phyloP scores from a whole-genome alignment of 2,329 filamentous ascomycete species.

The Exserohilum rostratum region DNA sequence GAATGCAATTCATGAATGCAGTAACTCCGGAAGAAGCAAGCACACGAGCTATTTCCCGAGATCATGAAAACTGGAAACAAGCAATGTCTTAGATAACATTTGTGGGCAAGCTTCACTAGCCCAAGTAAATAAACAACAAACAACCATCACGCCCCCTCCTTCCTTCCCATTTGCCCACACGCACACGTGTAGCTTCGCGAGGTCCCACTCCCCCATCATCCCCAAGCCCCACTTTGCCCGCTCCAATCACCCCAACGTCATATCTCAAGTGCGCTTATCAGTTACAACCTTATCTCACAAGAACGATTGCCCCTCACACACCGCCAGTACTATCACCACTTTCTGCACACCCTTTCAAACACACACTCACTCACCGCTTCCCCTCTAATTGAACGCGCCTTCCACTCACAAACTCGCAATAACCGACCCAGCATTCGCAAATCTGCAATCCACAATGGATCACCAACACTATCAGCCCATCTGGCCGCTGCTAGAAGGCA shows the following conservation, averaged over 20 bases:
- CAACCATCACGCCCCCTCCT: too few species aligned
- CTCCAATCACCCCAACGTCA: not conserved
- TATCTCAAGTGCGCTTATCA: not conserved
- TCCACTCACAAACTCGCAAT: too few species aligned
- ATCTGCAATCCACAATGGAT: constrained; percentile 14
- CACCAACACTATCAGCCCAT: constrained; percentile 25
- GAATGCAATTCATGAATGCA: too few species aligned
- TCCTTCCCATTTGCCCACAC: not conserved
- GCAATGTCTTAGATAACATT: too few species aligned
- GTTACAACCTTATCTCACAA: not conserved
- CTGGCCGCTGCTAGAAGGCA: constrained; percentile 25
- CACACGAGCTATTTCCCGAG: too few species aligned
- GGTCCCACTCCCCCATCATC: not conserved
- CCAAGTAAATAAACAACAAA: too few species aligned
- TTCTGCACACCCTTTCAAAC: not conserved
- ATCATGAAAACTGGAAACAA: too few species aligned
- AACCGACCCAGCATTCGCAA: not conserved
- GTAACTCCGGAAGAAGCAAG: too few species aligned
- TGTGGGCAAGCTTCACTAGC: too few species aligned
- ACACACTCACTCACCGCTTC: too few species aligned
- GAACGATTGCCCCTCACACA: not conserved
- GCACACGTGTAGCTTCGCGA: not conserved
- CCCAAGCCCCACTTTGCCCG: not conserved
- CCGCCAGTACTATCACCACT: not conserved
- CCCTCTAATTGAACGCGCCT: too few species aligned